phyloP scores from a whole-genome alignment of 768 basidiomycete genomes.

The Clathrus columnatus region DNA sequence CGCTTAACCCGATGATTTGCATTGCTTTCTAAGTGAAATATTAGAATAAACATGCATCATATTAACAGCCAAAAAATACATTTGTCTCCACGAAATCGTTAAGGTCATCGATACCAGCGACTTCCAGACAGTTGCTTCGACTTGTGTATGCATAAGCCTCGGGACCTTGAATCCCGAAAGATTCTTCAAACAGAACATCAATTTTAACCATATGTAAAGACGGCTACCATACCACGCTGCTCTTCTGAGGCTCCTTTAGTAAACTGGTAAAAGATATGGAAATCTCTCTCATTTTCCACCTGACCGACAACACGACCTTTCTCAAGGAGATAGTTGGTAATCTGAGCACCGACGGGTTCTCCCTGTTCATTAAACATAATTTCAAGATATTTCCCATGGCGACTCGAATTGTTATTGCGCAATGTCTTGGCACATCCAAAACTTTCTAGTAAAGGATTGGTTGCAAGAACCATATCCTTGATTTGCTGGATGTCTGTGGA shows the following conservation, averaged over 20 bases:
- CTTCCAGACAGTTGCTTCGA: conserved; percentile 84
- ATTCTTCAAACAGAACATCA: conserved; percentile 44
- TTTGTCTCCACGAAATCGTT: conserved; percentile 85
- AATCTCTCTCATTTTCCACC: conserved; percentile 91
- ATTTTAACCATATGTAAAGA: neutral
- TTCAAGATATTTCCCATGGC: conserved; percentile 98
- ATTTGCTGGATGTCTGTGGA: conserved; percentile 86
- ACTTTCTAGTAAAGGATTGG: conserved; percentile 93
- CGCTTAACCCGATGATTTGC: conserved; percentile 81
- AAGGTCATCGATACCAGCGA: conserved; percentile 82
- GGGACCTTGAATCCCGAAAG: conserved; percentile 91
- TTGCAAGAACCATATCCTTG: conserved; percentile 99
- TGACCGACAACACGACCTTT: conserved; percentile 96
- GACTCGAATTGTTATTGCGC: conserved; percentile 96
- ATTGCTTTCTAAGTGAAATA: conserved; percentile 65
- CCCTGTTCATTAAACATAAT: conserved; percentile 96
- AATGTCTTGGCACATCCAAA: conserved; percentile 99
- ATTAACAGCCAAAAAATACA: conserved; percentile 35
- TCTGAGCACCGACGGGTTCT: conserved; percentile 94
- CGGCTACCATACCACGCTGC: conserved; percentile 60
- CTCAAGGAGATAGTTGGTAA: conserved; percentile 96
- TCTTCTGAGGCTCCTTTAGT: conserved; percentile 88
- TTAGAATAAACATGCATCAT: conserved; percentile 1
- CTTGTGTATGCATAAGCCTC: conserved; percentile 94
- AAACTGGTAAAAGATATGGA: conserved; percentile 99